Conservation (phyloP, 768 basidiomycete genomes). For the Podaxis carcinomalis region DNA sequence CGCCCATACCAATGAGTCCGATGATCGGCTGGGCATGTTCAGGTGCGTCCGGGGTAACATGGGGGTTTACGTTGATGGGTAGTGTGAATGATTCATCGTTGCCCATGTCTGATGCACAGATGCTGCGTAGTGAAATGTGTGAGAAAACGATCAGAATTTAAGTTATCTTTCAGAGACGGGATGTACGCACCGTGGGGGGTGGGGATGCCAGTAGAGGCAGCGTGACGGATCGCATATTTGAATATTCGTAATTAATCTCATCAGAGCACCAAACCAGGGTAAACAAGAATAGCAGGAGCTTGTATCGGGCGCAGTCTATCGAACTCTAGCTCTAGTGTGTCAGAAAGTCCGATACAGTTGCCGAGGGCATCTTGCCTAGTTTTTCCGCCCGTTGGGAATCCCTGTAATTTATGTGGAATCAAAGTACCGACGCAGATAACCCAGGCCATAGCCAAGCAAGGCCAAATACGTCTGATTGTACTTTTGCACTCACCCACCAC, state of each 20-base stretch:
- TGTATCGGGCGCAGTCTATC: neutral
- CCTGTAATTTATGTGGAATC: too few relatives aligned
- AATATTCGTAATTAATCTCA: neutral
- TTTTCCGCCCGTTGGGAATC: too few relatives aligned
- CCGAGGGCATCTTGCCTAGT: neutral
- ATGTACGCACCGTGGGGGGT: neutral
- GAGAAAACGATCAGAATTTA: neutral
- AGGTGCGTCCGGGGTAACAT: conserved; percentile 29
- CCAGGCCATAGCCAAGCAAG: conserved; percentile 4
- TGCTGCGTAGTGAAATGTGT: neutral
- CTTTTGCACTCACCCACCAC: conserved; percentile 2
- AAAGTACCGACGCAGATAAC: neutral
- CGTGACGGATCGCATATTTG: neutral
- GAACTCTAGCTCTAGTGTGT: neutral
- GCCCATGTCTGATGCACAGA: neutral
- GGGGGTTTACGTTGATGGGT: conserved; percentile 25
- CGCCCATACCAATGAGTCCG: conserved; percentile 95
- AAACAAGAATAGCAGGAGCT: neutral
- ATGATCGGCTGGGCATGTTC: conserved; percentile 62
- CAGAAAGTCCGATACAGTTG: neutral
- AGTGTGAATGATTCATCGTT: conserved; percentile 7
- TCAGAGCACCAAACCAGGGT: conserved; percentile 8
- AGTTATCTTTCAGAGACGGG: neutral
- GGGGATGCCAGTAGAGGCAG: neutral
- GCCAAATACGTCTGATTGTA: neutral